phyloP scores from a whole-genome alignment of 2,329 filamentous ascomycete species.

The Neofusicoccum cordaticola region DNA sequence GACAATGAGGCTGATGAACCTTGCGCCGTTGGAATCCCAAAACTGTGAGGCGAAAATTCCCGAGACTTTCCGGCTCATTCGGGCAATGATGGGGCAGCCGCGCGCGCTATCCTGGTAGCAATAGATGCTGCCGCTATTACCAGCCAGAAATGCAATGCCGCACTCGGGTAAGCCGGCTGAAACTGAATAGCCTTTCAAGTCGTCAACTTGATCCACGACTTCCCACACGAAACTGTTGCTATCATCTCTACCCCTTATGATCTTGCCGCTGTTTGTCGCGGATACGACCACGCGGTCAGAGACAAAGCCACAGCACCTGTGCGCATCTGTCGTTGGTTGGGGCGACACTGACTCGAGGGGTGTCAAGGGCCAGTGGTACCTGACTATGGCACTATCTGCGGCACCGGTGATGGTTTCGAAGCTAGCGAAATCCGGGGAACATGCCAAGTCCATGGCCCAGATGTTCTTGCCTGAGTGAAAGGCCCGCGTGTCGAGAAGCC shows the following conservation, averaged over 20 bases:
- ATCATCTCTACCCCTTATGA: slow-evolving; percentile 32
- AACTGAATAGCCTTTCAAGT: slow-evolving; percentile 50
- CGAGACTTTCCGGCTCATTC: slow-evolving; percentile 39
- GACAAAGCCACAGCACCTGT: slow-evolving; percentile 11
- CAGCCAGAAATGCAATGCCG: slow-evolving; percentile 46
- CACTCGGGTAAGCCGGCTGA: slow-evolving; percentile 37
- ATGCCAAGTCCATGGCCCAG: slow-evolving; percentile 64
- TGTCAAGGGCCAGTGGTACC: slow-evolving; percentile 12
- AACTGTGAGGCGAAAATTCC: slow-evolving; percentile 33
- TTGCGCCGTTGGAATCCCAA: not conserved
- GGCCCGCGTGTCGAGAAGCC: slow-evolving; percentile 55
- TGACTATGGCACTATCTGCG: slow-evolving; percentile 67
- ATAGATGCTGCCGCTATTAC: slow-evolving; percentile 44
- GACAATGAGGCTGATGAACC: slow-evolving; percentile 32
- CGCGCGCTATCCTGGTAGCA: slow-evolving; percentile 28
- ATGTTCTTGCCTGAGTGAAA: slow-evolving; percentile 86
- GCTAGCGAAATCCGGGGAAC: not conserved
- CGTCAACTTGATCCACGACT: slow-evolving; percentile 32
- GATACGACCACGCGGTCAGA: slow-evolving; percentile 3
- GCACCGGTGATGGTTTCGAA: slow-evolving; percentile 61
- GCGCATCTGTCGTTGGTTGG: slow-evolving; percentile 10
- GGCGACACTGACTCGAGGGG: slow-evolving; percentile 6
- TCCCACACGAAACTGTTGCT: slow-evolving; percentile 21
- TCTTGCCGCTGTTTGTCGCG: slow-evolving; percentile 57
- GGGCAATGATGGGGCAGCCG: slow-evolving; percentile 26